Evolutionary conservation across 352 stramenopile genomes (phyloP).

Genomic region (Globisporangium camurandrum): DNA sequence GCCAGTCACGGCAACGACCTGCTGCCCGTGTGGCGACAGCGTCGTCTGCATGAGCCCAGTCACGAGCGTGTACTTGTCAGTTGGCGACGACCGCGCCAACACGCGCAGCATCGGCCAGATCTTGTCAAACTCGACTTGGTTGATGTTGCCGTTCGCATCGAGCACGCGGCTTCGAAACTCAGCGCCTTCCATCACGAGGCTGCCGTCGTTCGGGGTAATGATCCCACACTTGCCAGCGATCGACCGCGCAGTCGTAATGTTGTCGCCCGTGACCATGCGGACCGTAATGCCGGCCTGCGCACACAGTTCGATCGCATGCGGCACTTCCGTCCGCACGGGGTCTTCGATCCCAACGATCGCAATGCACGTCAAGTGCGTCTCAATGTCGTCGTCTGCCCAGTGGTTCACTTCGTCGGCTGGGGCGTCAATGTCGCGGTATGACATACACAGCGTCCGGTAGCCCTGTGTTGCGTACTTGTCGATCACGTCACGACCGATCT

Average conservation of each 20-base stretch:
- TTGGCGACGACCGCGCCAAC: slow-evolving; percentile 50
- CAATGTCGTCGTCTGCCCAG: slow-evolving; percentile 18
- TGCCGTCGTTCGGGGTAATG: slow-evolving; percentile 54
- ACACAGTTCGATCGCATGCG: slow-evolving; percentile 85
- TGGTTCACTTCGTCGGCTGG: slow-evolving; percentile 10
- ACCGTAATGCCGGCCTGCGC: slow-evolving; percentile 88
- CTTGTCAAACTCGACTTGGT: slow-evolving; percentile 57
- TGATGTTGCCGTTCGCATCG: slow-evolving; percentile 45
- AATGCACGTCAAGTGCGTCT: slow-evolving; percentile 33
- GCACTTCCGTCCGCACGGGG: slow-evolving; percentile 87
- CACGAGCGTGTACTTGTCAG: slow-evolving; percentile 65
- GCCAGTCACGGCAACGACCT: slow-evolving; percentile 94
- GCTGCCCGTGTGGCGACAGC: slow-evolving; percentile 36
- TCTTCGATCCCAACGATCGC: slow-evolving; percentile 92
- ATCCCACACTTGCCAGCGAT: slow-evolving; percentile 89
- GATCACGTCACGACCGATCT: slow-evolving; percentile 43
- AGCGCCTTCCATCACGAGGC: slow-evolving; percentile 47
- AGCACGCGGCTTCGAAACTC: slow-evolving; percentile 45
- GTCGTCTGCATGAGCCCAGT: slow-evolving; percentile 55
- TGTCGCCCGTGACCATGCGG: slow-evolving; percentile 91
- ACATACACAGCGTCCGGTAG: slow-evolving; percentile 73
- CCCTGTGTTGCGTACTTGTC: slow-evolving; percentile 49
- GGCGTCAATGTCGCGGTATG: slow-evolving; percentile 30
- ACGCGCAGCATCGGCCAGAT: slow-evolving; percentile 64
- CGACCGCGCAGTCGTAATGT: slow-evolving; percentile 81